These are phyloP conservation scores for Durusdinium trenchii DNA, from an alignment of 73 alveolate genomes.

Conservation along the genomic window DNA sequence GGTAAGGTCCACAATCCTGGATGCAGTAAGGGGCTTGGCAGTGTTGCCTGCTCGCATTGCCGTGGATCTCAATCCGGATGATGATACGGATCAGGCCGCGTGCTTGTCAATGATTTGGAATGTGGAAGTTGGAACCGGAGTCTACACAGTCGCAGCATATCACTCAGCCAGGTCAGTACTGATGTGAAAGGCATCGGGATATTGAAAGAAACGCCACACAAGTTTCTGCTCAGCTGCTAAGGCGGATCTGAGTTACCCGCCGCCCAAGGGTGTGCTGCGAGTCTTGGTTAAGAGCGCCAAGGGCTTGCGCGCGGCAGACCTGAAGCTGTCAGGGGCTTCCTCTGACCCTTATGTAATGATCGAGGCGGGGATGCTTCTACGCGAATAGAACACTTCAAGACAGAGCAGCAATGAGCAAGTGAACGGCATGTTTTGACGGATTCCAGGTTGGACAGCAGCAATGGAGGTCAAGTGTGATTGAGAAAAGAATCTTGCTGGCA, in stretches of 20 bases:
- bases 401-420: not conserved
- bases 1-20: conserved; percentile 71
- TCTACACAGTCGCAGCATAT: no score
- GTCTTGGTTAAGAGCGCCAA: conserved; percentile 43
- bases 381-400: not conserved
- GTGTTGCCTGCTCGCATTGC: conserved; percentile 84
- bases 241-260: conserved; percentile 84
- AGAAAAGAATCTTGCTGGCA: conserved; percentile 43
- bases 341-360: conserved; percentile 51
- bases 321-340: conserved; percentile 14
- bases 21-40: conserved; percentile 20
- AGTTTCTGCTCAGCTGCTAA: not conserved
- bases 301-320: conserved; percentile 33
- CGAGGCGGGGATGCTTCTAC: not conserved
- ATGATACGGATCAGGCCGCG: conserved; percentile 52
- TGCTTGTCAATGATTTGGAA: no score
- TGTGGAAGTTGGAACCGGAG: no score
- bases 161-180: no score
- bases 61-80: conserved; percentile 61
- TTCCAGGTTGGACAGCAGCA: conserved; percentile 40
- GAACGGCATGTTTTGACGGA: no score
- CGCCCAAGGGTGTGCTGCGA: conserved; percentile 73
- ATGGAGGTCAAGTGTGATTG: conserved; percentile 43
- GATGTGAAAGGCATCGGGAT: no score
- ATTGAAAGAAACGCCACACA: no score